These are phyloP conservation scores for Tulasnella sp. DNA, from an alignment of 768 basidiomycete species.

Conservation along the genomic window DNA sequence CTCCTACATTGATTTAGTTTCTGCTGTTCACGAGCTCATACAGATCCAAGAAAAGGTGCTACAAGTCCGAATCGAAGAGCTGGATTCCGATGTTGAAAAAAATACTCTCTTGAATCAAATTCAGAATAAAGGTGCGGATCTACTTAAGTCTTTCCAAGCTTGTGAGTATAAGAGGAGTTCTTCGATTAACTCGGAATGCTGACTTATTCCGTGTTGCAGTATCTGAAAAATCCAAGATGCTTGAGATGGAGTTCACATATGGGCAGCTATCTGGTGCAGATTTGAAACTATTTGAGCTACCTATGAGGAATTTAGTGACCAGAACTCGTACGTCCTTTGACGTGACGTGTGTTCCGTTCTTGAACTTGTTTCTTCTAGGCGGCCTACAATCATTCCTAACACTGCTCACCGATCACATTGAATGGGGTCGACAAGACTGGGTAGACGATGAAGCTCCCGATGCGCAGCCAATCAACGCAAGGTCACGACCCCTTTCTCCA, in stretches of 20 bases:
- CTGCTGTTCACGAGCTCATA: not conserved
- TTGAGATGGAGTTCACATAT: conserved; percentile 9
- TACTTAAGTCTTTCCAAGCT: not conserved
- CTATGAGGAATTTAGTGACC: conserved; percentile 27
- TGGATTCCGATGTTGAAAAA: not conserved
- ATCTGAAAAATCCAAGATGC: conserved; percentile 3
- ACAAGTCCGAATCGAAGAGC: not conserved
- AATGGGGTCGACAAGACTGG: conserved; percentile 1
- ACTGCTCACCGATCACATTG: conserved; percentile 20
- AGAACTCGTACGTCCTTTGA: conserved; percentile 26
- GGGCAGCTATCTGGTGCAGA: conserved; percentile 24
- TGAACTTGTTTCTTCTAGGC: conserved; percentile 19
- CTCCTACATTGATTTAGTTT: not conserved
- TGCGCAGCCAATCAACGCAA: not conserved
- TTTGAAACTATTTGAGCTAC: conserved; percentile 28
- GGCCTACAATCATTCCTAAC: conserved; percentile 27
- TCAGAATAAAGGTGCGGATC: not conserved
- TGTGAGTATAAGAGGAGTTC: conserved; percentile 1
- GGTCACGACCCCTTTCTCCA: conserved; percentile 1
- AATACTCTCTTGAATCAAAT: not conserved
- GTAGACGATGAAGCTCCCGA: conserved; percentile 13
- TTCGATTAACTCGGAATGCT: no score
- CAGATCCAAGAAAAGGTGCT: conserved; percentile 4
- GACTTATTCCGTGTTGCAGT: no score
- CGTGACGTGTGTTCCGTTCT: not conserved